Percentiles rank a stretch among this genome's conserved stretches.
Conservation (phyloP, 1,284 basidiomycete species). For the Laetiporus sulphureus region DNA sequence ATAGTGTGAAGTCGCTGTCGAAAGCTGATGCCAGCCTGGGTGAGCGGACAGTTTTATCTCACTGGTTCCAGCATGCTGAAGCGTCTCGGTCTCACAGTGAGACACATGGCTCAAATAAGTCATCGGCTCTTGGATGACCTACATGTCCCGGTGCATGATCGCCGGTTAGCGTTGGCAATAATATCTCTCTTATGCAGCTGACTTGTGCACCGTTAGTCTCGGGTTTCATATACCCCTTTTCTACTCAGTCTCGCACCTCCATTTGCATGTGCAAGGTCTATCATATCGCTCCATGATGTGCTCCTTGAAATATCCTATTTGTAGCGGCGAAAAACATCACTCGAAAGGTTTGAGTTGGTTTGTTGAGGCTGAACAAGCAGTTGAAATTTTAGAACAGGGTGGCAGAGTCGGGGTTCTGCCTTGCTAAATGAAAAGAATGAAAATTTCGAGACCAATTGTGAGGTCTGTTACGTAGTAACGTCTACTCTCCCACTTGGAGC, state of each 20-base stretch:
- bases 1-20: constrained; percentile 19
- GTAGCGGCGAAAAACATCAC: constrained; percentile 30
- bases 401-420: constrained; percentile 45
- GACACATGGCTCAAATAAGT: constrained; percentile 57
- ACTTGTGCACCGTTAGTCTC: constrained; percentile 38
- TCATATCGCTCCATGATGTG: constrained; percentile 48
- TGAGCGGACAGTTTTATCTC: too few species aligned
- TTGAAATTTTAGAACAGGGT: constrained; percentile 53
- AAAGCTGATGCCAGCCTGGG: constrained; percentile 41
- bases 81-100: constrained; percentile 34
- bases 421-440: too few species aligned
- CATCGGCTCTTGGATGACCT: constrained; percentile 42
- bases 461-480: too few species aligned
- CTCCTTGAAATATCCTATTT: constrained; percentile 54
- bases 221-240: constrained; percentile 84
- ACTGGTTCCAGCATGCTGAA: too few species aligned
- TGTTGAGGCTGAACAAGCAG: constrained; percentile 56
- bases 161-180: too few species aligned
- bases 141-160: constrained; percentile 34
- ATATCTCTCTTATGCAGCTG: too few species aligned
- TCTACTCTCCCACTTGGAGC: too few species aligned
- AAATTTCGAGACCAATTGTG: too few species aligned
- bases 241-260: constrained; percentile 73
- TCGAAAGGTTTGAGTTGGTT: constrained; percentile 79
- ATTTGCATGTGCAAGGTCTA: constrained; percentile 71